Evolutionary conservation across 106 monocot species (phyloP), one percentile per base, ranked within the genome.

Genomic region (Phalaenopsis aphrodite): DNA sequence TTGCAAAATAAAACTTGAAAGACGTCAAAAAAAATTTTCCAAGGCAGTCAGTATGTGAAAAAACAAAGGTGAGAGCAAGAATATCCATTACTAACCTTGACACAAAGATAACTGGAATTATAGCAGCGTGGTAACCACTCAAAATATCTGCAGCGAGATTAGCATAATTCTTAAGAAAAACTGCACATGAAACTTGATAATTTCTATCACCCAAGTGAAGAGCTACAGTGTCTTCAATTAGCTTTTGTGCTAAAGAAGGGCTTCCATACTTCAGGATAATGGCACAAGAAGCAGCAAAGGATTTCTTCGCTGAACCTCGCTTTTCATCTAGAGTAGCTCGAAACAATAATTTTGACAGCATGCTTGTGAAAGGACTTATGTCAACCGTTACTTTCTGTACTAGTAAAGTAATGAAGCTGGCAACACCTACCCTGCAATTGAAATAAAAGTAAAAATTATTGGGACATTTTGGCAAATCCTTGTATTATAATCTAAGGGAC

Each of bases 261-360:
- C 80, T 84, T 55, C 94, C 94, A 84, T 85, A 85, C 77, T 91
- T 98, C 75, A 98, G 78, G 48, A 83, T 81, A 4, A 87, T 72
- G 64, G 97, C 92, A 89, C 90, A 94, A 69, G 97, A 85, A 85
- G 90, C 78, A 76, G 97, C 94, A 88, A 94, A 94, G 15, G 97
- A 86, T 81, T 83, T 80, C 85, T 98, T 98, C 58, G 87, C 97
- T 77, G 85, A 84, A 87, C 65, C 75, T 79, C 92, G 89, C 83
- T 89, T 98, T 86, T 98, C 98, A 52, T 92, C 92, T 24, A 92
- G 75, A 74, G 86, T 91, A 68, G 94, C 90, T 81, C 79, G 84
- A 84, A 88, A 98, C 17, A 92, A 72, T 24, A 87, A 80, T 78
- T 94, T 98, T 71, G 90, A 79, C 41, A 98, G 76, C 55, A 79